A percentile compares a stretch with the other conserved stretches of the same genome.
Conservation (phyloP, 148 eudicot genomes). For the Rhododendron ferrugineum region DNA sequence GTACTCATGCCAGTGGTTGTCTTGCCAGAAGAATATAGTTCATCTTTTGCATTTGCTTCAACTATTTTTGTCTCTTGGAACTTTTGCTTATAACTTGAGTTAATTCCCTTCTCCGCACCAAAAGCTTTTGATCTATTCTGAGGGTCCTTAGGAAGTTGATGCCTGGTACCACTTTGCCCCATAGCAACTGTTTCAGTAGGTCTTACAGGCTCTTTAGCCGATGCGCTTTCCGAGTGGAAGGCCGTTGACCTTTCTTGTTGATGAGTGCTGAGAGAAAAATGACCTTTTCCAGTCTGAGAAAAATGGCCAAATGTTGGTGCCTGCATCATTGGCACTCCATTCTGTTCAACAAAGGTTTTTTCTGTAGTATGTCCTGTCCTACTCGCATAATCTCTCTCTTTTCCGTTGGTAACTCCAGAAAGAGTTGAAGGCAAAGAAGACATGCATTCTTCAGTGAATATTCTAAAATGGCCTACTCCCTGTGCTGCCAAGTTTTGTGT, state of each 20-base stretch:
- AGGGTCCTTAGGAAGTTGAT: conserved; percentile 15
- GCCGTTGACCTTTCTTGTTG: conserved; percentile 13
- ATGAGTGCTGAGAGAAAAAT: conserved; percentile 13
- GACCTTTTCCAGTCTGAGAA: neutral
- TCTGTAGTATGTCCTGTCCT: conserved; percentile 19
- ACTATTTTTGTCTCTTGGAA: conserved; percentile 1
- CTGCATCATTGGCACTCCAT: conserved; percentile 17
- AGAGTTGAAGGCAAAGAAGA: conserved; percentile 23
- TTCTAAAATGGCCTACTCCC: conserved; percentile 16
- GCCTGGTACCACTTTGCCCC: conserved; percentile 3
- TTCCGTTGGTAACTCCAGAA: conserved; percentile 13
- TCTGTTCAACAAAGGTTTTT: conserved; percentile 9
- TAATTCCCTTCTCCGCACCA: conserved; percentile 8
- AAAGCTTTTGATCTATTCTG: conserved; percentile 3
- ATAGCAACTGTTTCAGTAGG: conserved; percentile 10
- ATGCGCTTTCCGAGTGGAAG: conserved; percentile 16
- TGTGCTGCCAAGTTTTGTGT: conserved; percentile 15
- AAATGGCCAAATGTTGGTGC: conserved; percentile 15
- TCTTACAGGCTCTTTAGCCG: conserved; percentile 7
- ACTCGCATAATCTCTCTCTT: conserved; percentile 9
- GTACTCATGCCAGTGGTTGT: conserved; percentile 17
- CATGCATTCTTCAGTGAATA: conserved; percentile 18
- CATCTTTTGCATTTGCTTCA: conserved; percentile 23
- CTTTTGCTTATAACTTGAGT: conserved; percentile 9
- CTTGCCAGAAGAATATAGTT: conserved; percentile 13